phyloP scores from a whole-genome alignment of 2,329 filamentous ascomycete species.

The Botrytis porri region DNA sequence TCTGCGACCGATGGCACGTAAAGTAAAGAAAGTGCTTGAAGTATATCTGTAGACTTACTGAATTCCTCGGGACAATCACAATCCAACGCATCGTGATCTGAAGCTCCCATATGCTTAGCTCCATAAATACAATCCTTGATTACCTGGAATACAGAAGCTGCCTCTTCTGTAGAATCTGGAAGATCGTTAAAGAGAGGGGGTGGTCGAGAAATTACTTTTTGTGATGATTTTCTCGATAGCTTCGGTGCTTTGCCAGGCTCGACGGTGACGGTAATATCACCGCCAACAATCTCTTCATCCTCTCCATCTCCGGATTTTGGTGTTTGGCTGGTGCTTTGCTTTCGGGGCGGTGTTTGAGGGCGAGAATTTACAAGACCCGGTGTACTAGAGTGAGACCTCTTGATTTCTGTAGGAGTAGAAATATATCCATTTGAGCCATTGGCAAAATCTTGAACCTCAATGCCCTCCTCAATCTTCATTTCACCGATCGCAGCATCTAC shows the following conservation, averaged over 20 bases:
- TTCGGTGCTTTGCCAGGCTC: constrained; percentile 67
- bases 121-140: constrained; percentile 87
- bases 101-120: constrained; percentile 85
- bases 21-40: background rate
- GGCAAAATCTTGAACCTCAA: constrained; percentile 24
- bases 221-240: constrained; percentile 68
- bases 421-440: constrained; percentile 31
- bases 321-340: constrained; percentile 29
- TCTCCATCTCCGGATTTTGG: constrained; percentile 40
- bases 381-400: constrained; percentile 32
- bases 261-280: constrained; percentile 60
- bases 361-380: constrained; percentile 29
- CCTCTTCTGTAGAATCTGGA: constrained; percentile 74
- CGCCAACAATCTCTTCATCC: constrained; percentile 51
- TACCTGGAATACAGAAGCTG: constrained; percentile 72
- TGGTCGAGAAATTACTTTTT: constrained; percentile 63
- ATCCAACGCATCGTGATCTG: constrained; percentile 85
- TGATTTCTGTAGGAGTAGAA: constrained; percentile 23
- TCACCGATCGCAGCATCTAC: constrained; percentile 36
- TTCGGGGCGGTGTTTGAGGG: constrained; percentile 32
- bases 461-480: constrained; percentile 37
- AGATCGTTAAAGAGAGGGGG: constrained; percentile 69
- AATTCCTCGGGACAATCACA: constrained; percentile 95
- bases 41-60: constrained; percentile 62
- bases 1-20: background rate